Evolutionary conservation across 2,329 filamentous ascomycete genomes (phyloP), one percentile per base, ranked within the genome.

Genomic region (Waltergamsia citrina): DNA sequence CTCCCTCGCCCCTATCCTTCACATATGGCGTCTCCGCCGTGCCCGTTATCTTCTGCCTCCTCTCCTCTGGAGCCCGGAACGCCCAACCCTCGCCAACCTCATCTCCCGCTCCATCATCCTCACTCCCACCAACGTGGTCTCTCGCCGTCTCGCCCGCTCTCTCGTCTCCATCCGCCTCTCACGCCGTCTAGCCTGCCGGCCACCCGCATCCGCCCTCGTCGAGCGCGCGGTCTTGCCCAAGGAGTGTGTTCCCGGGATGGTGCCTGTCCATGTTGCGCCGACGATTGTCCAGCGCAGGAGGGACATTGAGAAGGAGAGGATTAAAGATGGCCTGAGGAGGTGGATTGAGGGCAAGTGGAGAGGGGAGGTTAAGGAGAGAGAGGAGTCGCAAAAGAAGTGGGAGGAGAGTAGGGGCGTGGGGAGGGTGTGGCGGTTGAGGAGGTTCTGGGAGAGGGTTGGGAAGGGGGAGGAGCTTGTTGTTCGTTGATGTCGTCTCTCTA

Each of bases 81-180:
- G 76, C 7, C 75, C 79, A 3, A 68, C 73, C 4, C 61, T 78
- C 3, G 54, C 71, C 24, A 73, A 81, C 36, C 74, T 84, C 11
- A 75, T 79, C 34, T 56, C 64, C 16, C 69, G 77, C 26, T 69
- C 65, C 51, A 83, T 85, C 49, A 80, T 83, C 54, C 56, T 83
- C 27, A 81, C 78, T 26, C 64, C 69, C 35, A 84, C 76, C 11
- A 73, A 78, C 22, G 65, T 79, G 29, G 69, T 79, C 17, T 81
- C 79, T 4, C 71, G 78, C 15, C 63, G 66, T 16, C 67, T 85
- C 3, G 73, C 71, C 29, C 70, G 77, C 36, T 78, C 69, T 11
- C 64, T 85, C 3, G 71, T 77, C 6, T 70, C 71, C 33, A 84
- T 84, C 46, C 72, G 73, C 20, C 65, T 85, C 5, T 71, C 77